Evolutionary conservation across 176 grass and related monocot species (phyloP).

Genomic region (Juncus inflexus): DNA sequence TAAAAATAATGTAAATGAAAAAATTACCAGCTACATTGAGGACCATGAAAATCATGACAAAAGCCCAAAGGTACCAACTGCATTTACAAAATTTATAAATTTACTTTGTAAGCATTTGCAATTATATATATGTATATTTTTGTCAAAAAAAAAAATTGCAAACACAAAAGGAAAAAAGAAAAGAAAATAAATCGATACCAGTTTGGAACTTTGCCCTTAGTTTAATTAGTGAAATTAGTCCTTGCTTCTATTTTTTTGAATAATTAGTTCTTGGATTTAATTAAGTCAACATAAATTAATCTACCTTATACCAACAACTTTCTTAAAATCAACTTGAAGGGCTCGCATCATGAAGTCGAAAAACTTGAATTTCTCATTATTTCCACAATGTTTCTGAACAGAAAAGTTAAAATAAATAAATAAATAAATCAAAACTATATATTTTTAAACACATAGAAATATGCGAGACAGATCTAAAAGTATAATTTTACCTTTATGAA

Average conservation of each 20-base stretch:
- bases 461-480: too few species aligned
- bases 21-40: constrained; percentile 69
- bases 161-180: too few species aligned
- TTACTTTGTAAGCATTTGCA: too few species aligned
- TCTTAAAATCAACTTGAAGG: constrained; percentile 72
- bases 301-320: constrained; percentile 83
- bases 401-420: not conserved
- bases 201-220: too few species aligned
- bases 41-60: constrained; percentile 79
- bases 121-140: too few species aligned
- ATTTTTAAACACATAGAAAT: too few species aligned
- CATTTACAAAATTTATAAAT: not conserved
- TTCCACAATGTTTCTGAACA: constrained; percentile 58
- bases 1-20: not conserved
- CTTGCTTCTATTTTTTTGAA: too few species aligned
- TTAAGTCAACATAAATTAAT: too few species aligned
- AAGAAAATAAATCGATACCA: too few species aligned
- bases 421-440: not conserved
- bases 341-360: constrained; percentile 84
- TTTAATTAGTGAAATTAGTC: too few species aligned
- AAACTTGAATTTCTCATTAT: constrained; percentile 68
- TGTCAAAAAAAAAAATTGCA: too few species aligned
- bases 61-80: constrained; percentile 89
- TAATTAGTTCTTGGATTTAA: too few species aligned
- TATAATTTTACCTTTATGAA: constrained; percentile 57